These are phyloP conservation scores for Apophysomyces trapeziformis DNA, from an alignment of 371 early-diverging fungal species.

Conservation along the genomic window DNA sequence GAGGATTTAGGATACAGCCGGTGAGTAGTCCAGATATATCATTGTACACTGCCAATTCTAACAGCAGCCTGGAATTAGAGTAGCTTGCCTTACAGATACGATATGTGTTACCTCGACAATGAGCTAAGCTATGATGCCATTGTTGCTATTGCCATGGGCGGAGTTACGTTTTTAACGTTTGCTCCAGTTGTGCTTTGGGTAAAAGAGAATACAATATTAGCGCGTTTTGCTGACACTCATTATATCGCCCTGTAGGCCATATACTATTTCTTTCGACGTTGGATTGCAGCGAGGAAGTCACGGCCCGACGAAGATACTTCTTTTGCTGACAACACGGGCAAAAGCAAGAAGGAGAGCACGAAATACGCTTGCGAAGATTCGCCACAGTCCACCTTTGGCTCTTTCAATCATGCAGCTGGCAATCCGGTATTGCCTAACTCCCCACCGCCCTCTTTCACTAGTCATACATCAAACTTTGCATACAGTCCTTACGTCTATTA, in stretches of 20 bases:
- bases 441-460: not conserved
- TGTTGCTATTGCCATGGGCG: not conserved
- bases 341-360: too few relatives aligned
- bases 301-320: not conserved
- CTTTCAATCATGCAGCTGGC: too few relatives aligned
- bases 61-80: not conserved
- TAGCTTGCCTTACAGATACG: not conserved
- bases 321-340: too few relatives aligned
- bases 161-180: not conserved
- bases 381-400: too few relatives aligned
- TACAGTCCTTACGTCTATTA: not conserved
- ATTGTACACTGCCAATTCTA: not conserved
- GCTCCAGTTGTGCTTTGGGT: not conserved
- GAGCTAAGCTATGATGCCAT: not conserved
- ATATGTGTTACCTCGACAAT: not conserved
- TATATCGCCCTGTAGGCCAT: not conserved
- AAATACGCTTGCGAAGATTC: too few relatives aligned
- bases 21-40: not conserved
- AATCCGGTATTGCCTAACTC: not conserved
- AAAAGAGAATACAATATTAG: not conserved
- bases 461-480: not conserved
- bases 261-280: not conserved
- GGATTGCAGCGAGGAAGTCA: not conserved
- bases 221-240: not conserved
- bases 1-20: not conserved